Base-by-base conservation (phyloP, 306 rosid genomes). In the Malus sieversii region DNA sequence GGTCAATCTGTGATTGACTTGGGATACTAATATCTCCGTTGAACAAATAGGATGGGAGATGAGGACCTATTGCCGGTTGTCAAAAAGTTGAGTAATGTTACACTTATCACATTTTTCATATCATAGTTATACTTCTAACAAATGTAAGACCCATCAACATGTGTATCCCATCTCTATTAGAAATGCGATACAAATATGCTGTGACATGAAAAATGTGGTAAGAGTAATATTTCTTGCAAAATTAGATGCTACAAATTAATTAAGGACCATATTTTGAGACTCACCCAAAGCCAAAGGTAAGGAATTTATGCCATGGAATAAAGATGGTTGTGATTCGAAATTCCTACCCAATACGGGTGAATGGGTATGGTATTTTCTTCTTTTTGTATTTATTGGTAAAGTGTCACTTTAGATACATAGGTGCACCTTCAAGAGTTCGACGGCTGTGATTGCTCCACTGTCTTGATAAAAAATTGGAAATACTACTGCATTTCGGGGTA, bases 191-290 rank as follows among this genome's bases (percentile, higher is more conserved):
- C 32, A 30, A 30, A 4, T 30, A 0, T 30, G 32, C 32, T 4
- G 0, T 32, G 35, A 32, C 6, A 32, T 32, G 6, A 32, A 32
- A 32, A 32, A 32, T 4, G 35, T 32, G 6, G 6, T 32, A 6
- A 33, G 8, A 33, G 8, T 33, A 33, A 6, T 6, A 33, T 33
- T 19, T 48, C 16, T 48, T 48, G 55, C 7, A 51, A 11, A 76
- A 78, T 51, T 70, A 82, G 78, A 78, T 80, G 83, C 79, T 18
- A 32, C 30, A 61, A 78, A 60, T 42, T 40, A n/a, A 7, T 72
- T 38, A 10, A 33, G 40, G 48, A 73, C 18, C 61, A 76, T 65
- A 52, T 73, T 85, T 76, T 76, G 33, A 12, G 71, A 66, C 51
- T 75, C 82, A 60, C 77, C 57, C 27, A 79, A 55, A 80, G 44